Evolutionary conservation across 2,329 filamentous ascomycete species (phyloP).

Genomic region (Raffaelea deltoideospora): DNA sequence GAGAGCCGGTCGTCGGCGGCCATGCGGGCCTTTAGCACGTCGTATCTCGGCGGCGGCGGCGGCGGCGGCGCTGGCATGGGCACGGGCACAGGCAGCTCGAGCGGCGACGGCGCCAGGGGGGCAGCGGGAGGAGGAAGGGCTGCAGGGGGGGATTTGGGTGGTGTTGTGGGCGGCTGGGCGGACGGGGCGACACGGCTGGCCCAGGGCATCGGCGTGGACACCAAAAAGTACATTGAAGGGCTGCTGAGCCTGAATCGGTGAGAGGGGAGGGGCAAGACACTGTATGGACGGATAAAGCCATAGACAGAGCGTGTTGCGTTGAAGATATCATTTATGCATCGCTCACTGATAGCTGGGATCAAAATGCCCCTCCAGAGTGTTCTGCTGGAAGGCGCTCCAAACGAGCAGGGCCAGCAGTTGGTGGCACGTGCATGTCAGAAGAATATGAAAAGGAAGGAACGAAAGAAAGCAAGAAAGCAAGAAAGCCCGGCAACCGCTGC

Average conservation of each 20-base stretch:
- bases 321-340: too few species aligned
- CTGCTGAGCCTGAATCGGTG: slow-evolving; percentile 46
- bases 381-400: too few species aligned
- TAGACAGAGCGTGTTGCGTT: too few species aligned
- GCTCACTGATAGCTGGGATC: too few species aligned
- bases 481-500: too few species aligned
- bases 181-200: slow-evolving; percentile 46
- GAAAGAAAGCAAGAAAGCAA: too few species aligned
- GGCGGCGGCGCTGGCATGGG: slow-evolving; percentile 30
- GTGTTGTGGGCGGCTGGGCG: slow-evolving; percentile 24
- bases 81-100: slow-evolving; percentile 10
- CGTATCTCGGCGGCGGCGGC: slow-evolving; percentile 4
- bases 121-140: slow-evolving; percentile 16
- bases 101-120: slow-evolving; percentile 33
- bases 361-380: too few species aligned
- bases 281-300: too few species aligned
- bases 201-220: slow-evolving; percentile 65
- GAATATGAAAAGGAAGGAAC: too few species aligned
- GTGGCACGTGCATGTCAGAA: too few species aligned
- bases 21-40: slow-evolving; percentile 5
- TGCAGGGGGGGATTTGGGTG: slow-evolving; percentile 1
- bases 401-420: too few species aligned
- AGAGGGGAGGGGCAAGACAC: too few species aligned
- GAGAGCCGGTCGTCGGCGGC: slow-evolving; percentile 16
- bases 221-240: slow-evolving; percentile 58